Conservation (phyloP, 225 moss, liverwort and hornwort species). For the Ulota crispa region DNA sequence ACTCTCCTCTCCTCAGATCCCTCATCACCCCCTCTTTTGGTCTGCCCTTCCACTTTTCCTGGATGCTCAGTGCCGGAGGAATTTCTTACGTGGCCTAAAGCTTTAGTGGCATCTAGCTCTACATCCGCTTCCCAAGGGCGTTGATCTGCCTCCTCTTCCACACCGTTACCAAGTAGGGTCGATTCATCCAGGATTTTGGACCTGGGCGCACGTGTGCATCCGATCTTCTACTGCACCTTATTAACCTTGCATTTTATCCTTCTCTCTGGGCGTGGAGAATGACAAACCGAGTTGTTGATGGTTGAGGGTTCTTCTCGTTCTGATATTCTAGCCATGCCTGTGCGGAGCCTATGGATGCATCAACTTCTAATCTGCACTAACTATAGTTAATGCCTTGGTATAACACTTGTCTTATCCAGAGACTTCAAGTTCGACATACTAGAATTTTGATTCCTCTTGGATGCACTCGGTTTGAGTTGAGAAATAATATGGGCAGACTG, state of each 20-base stretch:
- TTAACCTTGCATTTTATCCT: slow-evolving; percentile 24
- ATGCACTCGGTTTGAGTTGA: background rate
- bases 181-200: slow-evolving; percentile 46
- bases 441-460: background rate
- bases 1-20: slow-evolving; percentile 60
- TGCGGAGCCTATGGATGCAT: slow-evolving; percentile 29
- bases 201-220: slow-evolving; percentile 6
- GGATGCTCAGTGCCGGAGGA: slow-evolving; percentile 37
- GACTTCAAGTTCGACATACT: background rate
- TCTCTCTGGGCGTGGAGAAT: slow-evolving; percentile 28
- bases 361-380: slow-evolving; percentile 29
- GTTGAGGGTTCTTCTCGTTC: slow-evolving; percentile 21
- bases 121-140: slow-evolving; percentile 14
- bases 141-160: slow-evolving; percentile 23
- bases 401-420: background rate
- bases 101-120: slow-evolving; percentile 9
- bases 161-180: slow-evolving; percentile 31
- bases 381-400: slow-evolving; percentile 7
- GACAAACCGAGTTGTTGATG: slow-evolving; percentile 21
- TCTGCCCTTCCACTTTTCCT: slow-evolving; percentile 56
- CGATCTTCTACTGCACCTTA: slow-evolving; percentile 20
- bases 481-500: slow-evolving; percentile 2
- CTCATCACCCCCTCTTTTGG: slow-evolving; percentile 60
- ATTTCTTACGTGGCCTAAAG: slow-evolving; percentile 26
- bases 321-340: slow-evolving; percentile 38